Conservation (phyloP, 2,329 filamentous ascomycete species). For the Diaporthe amygdali region DNA sequence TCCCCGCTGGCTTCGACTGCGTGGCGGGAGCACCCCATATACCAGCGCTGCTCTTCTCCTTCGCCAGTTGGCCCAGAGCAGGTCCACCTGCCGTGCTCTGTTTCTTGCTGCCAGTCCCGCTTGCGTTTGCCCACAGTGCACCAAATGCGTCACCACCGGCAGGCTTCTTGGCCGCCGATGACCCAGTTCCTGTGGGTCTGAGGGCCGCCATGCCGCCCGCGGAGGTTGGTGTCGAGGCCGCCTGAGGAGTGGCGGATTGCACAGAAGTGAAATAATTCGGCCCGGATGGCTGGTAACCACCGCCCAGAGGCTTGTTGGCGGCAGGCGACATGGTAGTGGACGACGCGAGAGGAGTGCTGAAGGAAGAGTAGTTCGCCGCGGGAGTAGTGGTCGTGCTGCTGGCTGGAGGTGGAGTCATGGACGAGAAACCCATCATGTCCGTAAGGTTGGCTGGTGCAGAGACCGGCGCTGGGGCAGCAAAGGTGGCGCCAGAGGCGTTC, state of each 20-base stretch:
- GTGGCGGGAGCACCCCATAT: conserved; percentile 83
- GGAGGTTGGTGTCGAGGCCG: conserved; percentile 32
- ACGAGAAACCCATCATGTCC: conserved; percentile 80
- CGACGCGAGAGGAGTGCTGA: conserved; percentile 52
- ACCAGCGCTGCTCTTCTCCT: conserved; percentile 93
- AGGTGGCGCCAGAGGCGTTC: conserved; percentile 67
- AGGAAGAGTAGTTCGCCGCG: conserved; percentile 68
- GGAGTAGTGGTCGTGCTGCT: conserved; percentile 56
- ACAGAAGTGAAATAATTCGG: conserved; percentile 98
- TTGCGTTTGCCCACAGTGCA: conserved; percentile 80
- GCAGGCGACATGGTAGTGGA: conserved; percentile 43
- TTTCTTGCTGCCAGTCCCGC: conserved; percentile 76
- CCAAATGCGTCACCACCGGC: conserved; percentile 86
- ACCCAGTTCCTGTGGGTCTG: conserved; percentile 28
- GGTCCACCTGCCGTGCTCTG: conserved; percentile 67
- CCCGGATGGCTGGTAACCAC: conserved; percentile 73
- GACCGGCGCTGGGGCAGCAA: conserved; percentile 82
- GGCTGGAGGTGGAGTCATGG: conserved; percentile 76
- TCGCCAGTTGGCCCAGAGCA: conserved; percentile 92
- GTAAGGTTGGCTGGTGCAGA: conserved; percentile 82
- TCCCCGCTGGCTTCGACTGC: conserved; percentile 35
- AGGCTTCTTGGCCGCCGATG: conserved; percentile 43
- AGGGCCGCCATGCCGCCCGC: conserved; percentile 34
- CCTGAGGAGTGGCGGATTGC: conserved; percentile 41
- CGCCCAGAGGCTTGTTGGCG: conserved; percentile 56